Evolutionary conservation across 495 filamentous ascomycete genomes (phyloP), one percentile per base, ranked within the genome.

Genomic region (Chlorociboria aeruginascens): DNA sequence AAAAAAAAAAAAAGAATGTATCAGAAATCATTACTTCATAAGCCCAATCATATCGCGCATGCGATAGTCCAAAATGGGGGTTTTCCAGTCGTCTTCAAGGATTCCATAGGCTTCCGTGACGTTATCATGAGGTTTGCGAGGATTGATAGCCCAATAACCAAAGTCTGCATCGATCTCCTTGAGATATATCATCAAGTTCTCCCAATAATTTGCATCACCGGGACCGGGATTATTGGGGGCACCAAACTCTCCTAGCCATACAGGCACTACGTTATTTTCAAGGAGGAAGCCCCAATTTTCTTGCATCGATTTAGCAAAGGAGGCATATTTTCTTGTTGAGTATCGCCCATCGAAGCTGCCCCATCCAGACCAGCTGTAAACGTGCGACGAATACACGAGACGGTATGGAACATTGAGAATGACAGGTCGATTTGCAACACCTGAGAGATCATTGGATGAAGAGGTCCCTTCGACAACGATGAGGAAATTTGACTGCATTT

Each of bases 131-230:
- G 71, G 67, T 40, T 77, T 72, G 12, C 53, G 29, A 2, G 53
- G 53, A 61, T 81, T 80, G 50, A 81, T 60, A 29, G 76, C 76
- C 78, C 78, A 82, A 60, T 80, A 81, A 17, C 73, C 76, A 62
- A 77, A 79, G 52, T 77, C 75, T 20, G 70, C 73, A 53, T 79
- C 75, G 37, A 74, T 61, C 0, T 56, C 57, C 53, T 68, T 69
- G 30, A 79, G 62, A 50, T 70, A 79, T 7, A 62, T 61, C 44
- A 82, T 46, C 52, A 81, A 60, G 50, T 81, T 76, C 14, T 52
- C 44, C 76, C 76, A 82, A 61, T 81, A 79, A 54, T 78, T 74
- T 29, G 56, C 57, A 49, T 79, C 76, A 2, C 74, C 75, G 8
- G 56, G 51, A 30, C 63, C 60, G 0, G 74, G 74, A 6, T 58